phyloP scores from a whole-genome alignment of 2,329 filamentous ascomycete genomes.

The Microdochium paspali region DNA sequence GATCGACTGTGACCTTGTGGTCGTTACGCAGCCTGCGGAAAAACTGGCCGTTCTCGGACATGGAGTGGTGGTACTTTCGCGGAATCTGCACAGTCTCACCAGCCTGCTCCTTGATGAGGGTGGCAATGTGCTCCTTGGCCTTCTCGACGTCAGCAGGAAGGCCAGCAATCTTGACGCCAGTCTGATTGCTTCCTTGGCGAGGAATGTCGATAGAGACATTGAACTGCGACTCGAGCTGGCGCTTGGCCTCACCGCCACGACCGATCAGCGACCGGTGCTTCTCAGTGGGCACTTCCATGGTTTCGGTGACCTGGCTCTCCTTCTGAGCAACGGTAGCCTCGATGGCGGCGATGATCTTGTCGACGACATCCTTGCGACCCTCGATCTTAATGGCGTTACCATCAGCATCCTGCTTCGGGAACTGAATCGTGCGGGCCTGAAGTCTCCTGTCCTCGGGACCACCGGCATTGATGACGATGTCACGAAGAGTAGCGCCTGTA shows the following conservation, averaged over 20 bases:
- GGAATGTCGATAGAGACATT: constrained; percentile 84
- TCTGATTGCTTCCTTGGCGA: constrained; percentile 75
- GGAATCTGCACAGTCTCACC: constrained; percentile 83
- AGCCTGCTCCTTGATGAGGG: constrained; percentile 75
- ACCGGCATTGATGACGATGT: constrained; percentile 79
- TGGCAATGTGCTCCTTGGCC: constrained; percentile 76
- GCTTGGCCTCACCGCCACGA: constrained; percentile 79
- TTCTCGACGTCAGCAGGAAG: constrained; percentile 69
- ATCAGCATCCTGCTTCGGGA: constrained; percentile 79
- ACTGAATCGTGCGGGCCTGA: constrained; percentile 83
- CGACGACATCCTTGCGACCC: constrained; percentile 73
- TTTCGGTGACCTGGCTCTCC: constrained; percentile 71
- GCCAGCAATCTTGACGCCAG: constrained; percentile 79
- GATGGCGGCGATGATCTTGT: constrained; percentile 80
- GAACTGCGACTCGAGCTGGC: constrained; percentile 78
- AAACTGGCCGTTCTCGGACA: constrained; percentile 84
- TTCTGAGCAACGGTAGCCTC: constrained; percentile 73
- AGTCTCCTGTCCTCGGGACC: constrained; percentile 80
- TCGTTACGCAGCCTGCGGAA: constrained; percentile 86
- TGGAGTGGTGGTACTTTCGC: constrained; percentile 68
- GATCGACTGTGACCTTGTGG: constrained; percentile 82
- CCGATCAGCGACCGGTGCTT: constrained; percentile 91
- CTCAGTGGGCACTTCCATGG: constrained; percentile 73
- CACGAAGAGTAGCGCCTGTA: constrained; percentile 70
- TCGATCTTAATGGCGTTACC: constrained; percentile 82